Percentiles rank a stretch among this genome's conserved stretches.
Conservation (phyloP, 164 flowering plant species). For the Annona cherimola region DNA sequence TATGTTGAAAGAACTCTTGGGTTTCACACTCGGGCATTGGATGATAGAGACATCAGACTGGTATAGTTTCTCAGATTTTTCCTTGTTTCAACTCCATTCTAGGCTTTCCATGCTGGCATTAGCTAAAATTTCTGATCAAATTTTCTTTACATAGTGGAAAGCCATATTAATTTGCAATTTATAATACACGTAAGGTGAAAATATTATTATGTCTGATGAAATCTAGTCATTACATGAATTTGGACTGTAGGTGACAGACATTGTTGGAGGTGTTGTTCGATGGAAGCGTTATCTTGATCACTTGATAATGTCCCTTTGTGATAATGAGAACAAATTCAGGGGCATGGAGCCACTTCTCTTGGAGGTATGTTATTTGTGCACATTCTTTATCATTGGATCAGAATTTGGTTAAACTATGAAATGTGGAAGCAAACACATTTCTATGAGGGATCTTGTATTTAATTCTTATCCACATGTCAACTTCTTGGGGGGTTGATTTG, state of each 20-base stretch:
- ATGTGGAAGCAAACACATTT: neutral
- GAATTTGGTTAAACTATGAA: neutral
- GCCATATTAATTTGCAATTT: no score
- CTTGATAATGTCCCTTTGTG: constrained; percentile 62
- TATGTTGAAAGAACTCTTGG: constrained; percentile 87
- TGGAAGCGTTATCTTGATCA: constrained; percentile 92
- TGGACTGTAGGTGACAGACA: constrained; percentile 63
- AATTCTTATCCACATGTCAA: no score
- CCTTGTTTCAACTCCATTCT: neutral
- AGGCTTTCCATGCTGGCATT: no score
- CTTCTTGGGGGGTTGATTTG: no score
- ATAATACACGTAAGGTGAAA: neutral
- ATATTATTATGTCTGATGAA: neutral
- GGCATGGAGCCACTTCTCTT: constrained; percentile 89
- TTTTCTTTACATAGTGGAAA: no score
- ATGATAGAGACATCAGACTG: constrained; percentile 80
- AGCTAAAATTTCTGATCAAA: no score
- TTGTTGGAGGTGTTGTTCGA: constrained; percentile 89
- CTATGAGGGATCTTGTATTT: neutral
- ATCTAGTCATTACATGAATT: neutral
- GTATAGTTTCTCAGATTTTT: constrained; percentile 21
- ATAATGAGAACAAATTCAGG: constrained; percentile 43
- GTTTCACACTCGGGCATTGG: constrained; percentile 67
- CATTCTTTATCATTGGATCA: neutral
- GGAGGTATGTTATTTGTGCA: constrained; percentile 42